These are phyloP conservation scores for Schizophyllum amplum DNA, from an alignment of 1,284 basidiomycete species.

Conservation along the genomic window DNA sequence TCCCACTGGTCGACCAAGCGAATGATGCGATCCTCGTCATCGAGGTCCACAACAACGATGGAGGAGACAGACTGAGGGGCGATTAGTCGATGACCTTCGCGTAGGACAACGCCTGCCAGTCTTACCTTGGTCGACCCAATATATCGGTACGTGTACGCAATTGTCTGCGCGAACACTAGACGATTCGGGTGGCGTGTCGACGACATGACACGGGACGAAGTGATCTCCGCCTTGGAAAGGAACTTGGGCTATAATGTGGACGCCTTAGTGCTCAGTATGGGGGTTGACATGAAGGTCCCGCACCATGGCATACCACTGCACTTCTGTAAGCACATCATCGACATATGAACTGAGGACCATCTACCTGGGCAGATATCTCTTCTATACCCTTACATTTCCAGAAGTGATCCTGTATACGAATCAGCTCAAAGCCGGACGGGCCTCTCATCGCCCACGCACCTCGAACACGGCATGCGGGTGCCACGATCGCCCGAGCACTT, in stretches of 20 bases:
- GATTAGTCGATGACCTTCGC: not conserved
- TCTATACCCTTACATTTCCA: constrained; percentile 41
- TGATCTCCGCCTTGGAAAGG: constrained; percentile 41
- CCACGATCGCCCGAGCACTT: constrained; percentile 56
- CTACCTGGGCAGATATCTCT: constrained; percentile 49
- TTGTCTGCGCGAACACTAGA: constrained; percentile 52
- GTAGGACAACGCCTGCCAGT: constrained; percentile 4
- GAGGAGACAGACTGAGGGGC: constrained; percentile 37
- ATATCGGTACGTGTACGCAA: constrained; percentile 49
- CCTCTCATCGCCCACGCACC: constrained; percentile 21
- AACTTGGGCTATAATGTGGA: constrained; percentile 40
- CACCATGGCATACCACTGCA: constrained; percentile 57
- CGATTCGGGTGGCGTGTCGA: constrained; percentile 47
- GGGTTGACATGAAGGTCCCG: not conserved
- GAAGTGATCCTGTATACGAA: constrained; percentile 36
- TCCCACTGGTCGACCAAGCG: constrained; percentile 56
- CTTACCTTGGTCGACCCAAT: constrained; percentile 48
- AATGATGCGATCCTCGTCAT: constrained; percentile 52
- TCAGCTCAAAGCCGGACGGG: not conserved
- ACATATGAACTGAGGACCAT: constrained; percentile 13
- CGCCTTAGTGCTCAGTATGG: not conserved
- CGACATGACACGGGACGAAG: constrained; percentile 46
- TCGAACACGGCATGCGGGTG: constrained; percentile 51
- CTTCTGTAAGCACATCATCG: constrained; percentile 1
- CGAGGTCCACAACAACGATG: constrained; percentile 55